A percentile compares a stretch with the other conserved stretches of the same genome.
These are phyloP conservation scores for Lactarius pseudohatsudake DNA, from an alignment of 768 basidiomycete species.

Conservation along the genomic window DNA sequence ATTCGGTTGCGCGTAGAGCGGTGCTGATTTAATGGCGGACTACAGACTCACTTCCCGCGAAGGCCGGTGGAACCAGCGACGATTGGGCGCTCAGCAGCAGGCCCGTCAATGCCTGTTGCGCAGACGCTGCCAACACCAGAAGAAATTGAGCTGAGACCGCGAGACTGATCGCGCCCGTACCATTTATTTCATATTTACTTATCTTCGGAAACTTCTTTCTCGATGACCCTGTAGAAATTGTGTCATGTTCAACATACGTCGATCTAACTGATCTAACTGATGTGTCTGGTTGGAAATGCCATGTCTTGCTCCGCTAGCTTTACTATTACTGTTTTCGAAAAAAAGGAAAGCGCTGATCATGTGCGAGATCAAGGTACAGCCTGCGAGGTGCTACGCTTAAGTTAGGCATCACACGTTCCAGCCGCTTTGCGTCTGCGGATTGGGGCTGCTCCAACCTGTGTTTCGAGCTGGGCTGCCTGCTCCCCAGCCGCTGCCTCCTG, in stretches of 20 bases:
- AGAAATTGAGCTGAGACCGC: slow-evolving; percentile 34
- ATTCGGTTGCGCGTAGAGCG: slow-evolving; percentile 11
- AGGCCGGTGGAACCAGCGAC: slow-evolving; percentile 15
- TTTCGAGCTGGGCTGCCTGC: slow-evolving; percentile 32
- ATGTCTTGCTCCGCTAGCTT: not conserved
- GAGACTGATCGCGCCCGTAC: slow-evolving; percentile 15
- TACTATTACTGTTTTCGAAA: not conserved
- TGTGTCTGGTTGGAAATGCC: slow-evolving; percentile 6
- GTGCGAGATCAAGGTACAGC: slow-evolving; percentile 14
- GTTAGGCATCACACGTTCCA: slow-evolving; percentile 35
- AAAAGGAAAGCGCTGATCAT: slow-evolving; percentile 14
- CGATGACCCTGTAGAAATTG: not conserved
- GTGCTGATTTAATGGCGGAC: slow-evolving; percentile 23
- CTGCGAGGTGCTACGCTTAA: not conserved
- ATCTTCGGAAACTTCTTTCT: not conserved
- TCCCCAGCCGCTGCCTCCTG: slow-evolving; percentile 35
- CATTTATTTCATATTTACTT: slow-evolving; percentile 8
- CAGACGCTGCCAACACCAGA: slow-evolving; percentile 26
- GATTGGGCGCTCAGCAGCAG: not conserved
- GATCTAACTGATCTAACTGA: slow-evolving; percentile 10
- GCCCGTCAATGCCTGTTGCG: slow-evolving; percentile 15
- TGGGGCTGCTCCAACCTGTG: slow-evolving; percentile 37
- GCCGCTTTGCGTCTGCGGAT: slow-evolving; percentile 32
- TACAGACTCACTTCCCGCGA: slow-evolving; percentile 25
- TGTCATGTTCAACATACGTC: slow-evolving; percentile 15